A percentile compares a stretch with the other conserved stretches of the same genome.
phyloP scores from a whole-genome alignment of 768 basidiomycete genomes.

The Arthromyces matolae region DNA sequence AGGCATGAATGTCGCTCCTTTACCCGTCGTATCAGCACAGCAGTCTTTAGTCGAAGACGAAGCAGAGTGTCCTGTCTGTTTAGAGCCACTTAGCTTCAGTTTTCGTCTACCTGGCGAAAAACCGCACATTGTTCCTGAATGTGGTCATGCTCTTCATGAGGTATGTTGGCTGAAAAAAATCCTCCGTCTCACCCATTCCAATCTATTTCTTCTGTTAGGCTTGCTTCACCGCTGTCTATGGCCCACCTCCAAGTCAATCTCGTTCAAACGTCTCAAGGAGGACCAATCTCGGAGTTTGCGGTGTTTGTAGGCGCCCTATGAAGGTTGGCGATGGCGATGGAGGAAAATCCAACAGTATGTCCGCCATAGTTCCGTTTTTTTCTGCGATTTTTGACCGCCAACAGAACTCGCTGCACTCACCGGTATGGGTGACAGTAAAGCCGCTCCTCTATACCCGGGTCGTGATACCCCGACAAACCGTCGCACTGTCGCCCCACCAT shows the following conservation, averaged over 20 bases:
- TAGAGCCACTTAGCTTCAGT: slow-evolving; percentile 90
- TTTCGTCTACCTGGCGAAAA: slow-evolving; percentile 95
- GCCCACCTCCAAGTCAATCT: slow-evolving; percentile 65
- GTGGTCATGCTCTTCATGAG: slow-evolving; percentile 97
- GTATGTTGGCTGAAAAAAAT: no score
- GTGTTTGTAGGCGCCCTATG: slow-evolving; percentile 96
- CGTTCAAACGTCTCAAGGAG: slow-evolving; percentile 57
- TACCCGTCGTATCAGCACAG: slow-evolving; percentile 70
- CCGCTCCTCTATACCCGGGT: slow-evolving; percentile 61
- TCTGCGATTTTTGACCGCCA: slow-evolving; percentile 3
- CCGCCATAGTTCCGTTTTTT: slow-evolving; percentile 7
- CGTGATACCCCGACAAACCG: slow-evolving; percentile 54
- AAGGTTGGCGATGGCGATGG: slow-evolving; percentile 87
- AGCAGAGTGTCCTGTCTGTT: slow-evolving; percentile 93
- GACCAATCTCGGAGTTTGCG: slow-evolving; percentile 89
- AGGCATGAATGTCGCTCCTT: slow-evolving; percentile 57
- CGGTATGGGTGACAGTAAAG: slow-evolving; percentile 71
- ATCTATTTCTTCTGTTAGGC: no score
- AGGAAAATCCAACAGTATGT: slow-evolving; percentile 85
- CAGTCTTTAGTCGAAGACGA: slow-evolving; percentile 70
- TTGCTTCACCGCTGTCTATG: slow-evolving; percentile 96
- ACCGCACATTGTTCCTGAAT: slow-evolving; percentile 95
- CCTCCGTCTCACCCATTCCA: no score
- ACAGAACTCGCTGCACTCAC: slow-evolving; percentile 92
- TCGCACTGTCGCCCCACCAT: slow-evolving; percentile 37